phyloP scores from a whole-genome alignment of 2,329 filamentous ascomycete genomes.

The Fonsecaea erecta region DNA sequence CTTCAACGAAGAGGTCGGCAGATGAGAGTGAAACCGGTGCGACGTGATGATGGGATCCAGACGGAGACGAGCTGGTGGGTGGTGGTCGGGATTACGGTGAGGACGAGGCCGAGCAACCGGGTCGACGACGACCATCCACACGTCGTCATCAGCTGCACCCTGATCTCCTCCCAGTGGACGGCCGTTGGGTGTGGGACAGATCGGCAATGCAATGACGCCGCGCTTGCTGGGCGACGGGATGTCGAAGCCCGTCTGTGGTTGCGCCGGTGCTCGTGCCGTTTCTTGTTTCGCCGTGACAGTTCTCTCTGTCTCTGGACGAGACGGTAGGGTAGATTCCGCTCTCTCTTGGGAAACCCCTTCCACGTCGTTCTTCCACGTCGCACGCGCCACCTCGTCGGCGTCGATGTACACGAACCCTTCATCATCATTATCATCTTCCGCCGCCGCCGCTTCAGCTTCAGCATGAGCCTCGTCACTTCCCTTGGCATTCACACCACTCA shows the following conservation, averaged over 20 bases:
- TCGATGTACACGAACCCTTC: conserved; percentile 9
- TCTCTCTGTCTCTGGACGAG: background rate
- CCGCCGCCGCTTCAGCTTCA: background rate
- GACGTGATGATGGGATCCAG: background rate
- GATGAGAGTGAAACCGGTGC: background rate
- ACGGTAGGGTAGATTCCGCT: background rate
- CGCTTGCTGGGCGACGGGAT: conserved; percentile 1
- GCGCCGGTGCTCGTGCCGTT: background rate
- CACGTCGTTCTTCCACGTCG: background rate
- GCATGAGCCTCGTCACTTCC: background rate
- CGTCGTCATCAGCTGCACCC: background rate
- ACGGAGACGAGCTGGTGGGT: background rate
- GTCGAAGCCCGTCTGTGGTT: conserved; percentile 14
- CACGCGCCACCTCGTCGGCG: background rate
- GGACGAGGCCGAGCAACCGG: background rate
- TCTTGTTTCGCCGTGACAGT: background rate
- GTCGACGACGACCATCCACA: conserved; percentile 18
- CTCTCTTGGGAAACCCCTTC: background rate
- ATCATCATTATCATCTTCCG: too few species aligned
- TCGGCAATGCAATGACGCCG: conserved; percentile 1
- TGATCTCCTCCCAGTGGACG: too few species aligned
- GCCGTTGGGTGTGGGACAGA: too few species aligned
- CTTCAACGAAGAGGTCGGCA: background rate
- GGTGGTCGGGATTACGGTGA: background rate
- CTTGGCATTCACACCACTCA: background rate